A percentile compares a stretch with the other conserved stretches of the same genome.
These are phyloP conservation scores for Turnera subulata DNA, from an alignment of 345 rosid genomes.

Conservation along the genomic window DNA sequence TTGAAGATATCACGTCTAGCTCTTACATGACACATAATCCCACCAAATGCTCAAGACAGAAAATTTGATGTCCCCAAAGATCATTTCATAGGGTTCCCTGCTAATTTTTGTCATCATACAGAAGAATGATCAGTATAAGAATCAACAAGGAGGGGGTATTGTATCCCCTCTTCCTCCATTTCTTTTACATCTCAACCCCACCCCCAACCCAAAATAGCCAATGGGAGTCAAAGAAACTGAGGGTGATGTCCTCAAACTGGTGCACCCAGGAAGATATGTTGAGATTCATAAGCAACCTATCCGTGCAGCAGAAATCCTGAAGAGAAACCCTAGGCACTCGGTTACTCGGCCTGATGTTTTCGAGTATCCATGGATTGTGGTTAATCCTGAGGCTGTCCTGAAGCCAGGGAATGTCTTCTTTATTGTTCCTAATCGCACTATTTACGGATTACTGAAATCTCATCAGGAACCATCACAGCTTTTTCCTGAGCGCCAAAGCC, in stretches of 20 bases:
- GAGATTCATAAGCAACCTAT: conserved; percentile 34
- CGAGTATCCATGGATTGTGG: conserved; percentile 47
- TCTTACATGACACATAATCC: not conserved
- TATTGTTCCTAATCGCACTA: conserved; percentile 37
- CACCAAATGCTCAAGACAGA: not conserved
- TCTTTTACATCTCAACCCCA: not conserved
- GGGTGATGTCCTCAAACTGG: conserved; percentile 30
- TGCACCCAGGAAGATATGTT: conserved; percentile 34
- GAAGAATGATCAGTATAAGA: not conserved
- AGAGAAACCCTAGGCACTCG: conserved; percentile 46
- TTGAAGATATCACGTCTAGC: not conserved
- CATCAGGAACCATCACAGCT: conserved; percentile 11
- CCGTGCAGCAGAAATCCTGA: conserved; percentile 38
- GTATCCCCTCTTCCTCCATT: not conserved
- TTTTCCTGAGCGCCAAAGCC: conserved; percentile 3
- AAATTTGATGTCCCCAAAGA: not conserved
- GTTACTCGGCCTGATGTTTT: conserved; percentile 43
- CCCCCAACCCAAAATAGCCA: not conserved
- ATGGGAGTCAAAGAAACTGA: conserved; percentile 5
- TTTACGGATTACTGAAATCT: conserved; percentile 33
- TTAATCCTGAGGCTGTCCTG: conserved; percentile 35
- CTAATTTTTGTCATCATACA: not conserved
- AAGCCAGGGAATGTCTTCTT: conserved; percentile 35
- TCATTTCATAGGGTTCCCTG: not conserved
- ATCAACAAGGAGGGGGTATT: not conserved